phyloP scores from a whole-genome alignment of 371 early-diverging fungal species.

The Mucor irregularis region DNA sequence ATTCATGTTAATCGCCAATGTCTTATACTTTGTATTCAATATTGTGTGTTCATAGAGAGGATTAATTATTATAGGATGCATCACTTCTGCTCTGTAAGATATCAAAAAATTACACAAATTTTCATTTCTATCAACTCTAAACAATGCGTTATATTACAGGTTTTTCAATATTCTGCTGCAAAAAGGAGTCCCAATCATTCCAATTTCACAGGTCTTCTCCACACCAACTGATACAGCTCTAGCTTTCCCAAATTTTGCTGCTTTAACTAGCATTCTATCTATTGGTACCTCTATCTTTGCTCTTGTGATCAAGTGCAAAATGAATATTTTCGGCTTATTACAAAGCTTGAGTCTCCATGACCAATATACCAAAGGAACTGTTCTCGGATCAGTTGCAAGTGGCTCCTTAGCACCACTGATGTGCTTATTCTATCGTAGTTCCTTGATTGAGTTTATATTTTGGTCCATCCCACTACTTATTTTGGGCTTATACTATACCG shows the following conservation, averaged over 20 bases:
- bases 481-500: conserved; percentile 15
- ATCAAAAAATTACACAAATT: no score
- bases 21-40: neutral
- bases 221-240: conserved; percentile 9
- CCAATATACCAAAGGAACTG: neutral
- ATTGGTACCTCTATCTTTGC: neutral
- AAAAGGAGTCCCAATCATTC: conserved; percentile 19
- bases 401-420: conserved; percentile 18
- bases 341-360: neutral
- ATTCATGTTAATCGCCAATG: neutral
- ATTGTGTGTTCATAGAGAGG: conserved; percentile 19
- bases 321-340: neutral
- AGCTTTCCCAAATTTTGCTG: neutral
- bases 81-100: conserved; percentile 28
- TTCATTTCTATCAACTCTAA: neutral
- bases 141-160: neutral
- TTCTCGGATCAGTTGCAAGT: neutral
- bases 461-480: conserved; percentile 35
- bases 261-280: conserved; percentile 4
- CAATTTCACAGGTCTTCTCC: conserved; percentile 18
- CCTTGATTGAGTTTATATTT: conserved; percentile 24
- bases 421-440: conserved; percentile 12
- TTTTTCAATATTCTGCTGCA: conserved; percentile 21
- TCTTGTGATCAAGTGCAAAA: neutral
- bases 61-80: conserved; percentile 21